These are phyloP conservation scores for Erysimum cheiranthoides DNA, from an alignment of 345 rosid species.

Conservation along the genomic window DNA sequence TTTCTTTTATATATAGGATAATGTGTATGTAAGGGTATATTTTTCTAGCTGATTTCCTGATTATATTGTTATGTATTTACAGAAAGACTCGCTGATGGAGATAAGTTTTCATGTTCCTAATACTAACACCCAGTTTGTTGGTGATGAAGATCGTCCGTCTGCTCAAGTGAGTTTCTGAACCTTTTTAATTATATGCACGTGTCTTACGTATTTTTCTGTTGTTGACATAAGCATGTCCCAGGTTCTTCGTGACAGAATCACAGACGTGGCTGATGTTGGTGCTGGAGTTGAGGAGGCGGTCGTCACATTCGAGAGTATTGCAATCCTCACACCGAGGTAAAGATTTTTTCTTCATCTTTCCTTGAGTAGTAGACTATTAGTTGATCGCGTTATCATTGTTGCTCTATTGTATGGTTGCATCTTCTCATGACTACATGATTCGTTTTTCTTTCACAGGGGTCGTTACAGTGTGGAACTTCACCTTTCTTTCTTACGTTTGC, in stretches of 20 bases:
- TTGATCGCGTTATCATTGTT: conserved; percentile 2
- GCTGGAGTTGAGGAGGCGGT: conserved; percentile 93
- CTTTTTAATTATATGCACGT: neutral
- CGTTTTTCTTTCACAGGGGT: conserved; percentile 64
- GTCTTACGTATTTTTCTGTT: conserved; percentile 5
- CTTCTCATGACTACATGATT: conserved; percentile 24
- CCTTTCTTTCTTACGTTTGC: conserved; percentile 83
- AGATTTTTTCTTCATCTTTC: conserved; percentile 11
- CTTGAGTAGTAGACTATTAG: neutral
- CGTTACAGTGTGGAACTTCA: conserved; percentile 98
- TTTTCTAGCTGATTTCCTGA: neutral
- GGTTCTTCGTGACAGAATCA: conserved; percentile 82
- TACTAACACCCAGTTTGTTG: conserved; percentile 87
- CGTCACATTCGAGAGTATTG: conserved; percentile 88
- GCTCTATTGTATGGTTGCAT: conserved; percentile 6
- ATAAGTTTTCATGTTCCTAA: conserved; percentile 92
- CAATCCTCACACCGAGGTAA: conserved; percentile 96
- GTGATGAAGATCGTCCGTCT: conserved; percentile 87
- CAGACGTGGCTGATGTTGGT: conserved; percentile 85
- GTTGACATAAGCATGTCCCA: conserved; percentile 36
- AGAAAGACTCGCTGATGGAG: conserved; percentile 99
- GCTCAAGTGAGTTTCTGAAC: conserved; percentile 64
- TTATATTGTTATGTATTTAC: conserved; percentile 34
- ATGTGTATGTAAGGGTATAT: neutral
- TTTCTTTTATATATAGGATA: conserved; percentile 19